phyloP scores from a whole-genome alignment of 2,329 filamentous ascomycete species.

The Talaromyces sp. region DNA sequence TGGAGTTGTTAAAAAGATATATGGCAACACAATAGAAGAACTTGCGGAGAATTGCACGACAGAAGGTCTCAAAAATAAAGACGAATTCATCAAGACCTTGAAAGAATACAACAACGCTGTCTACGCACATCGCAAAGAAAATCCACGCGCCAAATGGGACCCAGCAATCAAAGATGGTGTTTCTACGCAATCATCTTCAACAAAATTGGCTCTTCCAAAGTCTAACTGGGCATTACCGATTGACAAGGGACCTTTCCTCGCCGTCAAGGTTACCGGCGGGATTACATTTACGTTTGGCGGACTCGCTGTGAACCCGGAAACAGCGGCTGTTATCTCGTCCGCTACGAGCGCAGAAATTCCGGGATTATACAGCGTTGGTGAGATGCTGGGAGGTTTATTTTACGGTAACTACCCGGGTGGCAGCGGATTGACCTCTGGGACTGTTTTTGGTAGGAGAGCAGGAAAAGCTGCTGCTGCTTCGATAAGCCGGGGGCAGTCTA shows the following conservation, averaged over 20 bases:
- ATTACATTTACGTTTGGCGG: conserved; percentile 67
- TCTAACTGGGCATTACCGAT: conserved; percentile 62
- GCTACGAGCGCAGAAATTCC: conserved; percentile 42
- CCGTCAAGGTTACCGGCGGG: conserved; percentile 59
- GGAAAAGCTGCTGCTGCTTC: conserved; percentile 29
- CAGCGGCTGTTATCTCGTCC: conserved; percentile 47
- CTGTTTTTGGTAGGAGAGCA: conserved; percentile 47
- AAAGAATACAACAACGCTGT: conserved; percentile 55
- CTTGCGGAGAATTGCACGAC: conserved; percentile 46
- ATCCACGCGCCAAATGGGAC: conserved; percentile 47
- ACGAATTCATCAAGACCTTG: conserved; percentile 48
- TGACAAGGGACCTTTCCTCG: conserved; percentile 52
- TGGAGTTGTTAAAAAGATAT: conserved; percentile 51
- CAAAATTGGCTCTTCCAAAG: conserved; percentile 48
- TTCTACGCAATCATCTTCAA: conserved; percentile 50
- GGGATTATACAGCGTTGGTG: conserved; percentile 56
- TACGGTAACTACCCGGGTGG: conserved; percentile 60
- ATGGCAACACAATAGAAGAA: conserved; percentile 47
- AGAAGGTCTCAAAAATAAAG: conserved; percentile 42
- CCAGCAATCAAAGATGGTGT: conserved; percentile 57
- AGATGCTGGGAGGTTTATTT: conserved; percentile 62
- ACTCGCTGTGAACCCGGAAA: conserved; percentile 50
- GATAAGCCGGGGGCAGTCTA: neutral
- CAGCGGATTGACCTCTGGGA: conserved; percentile 55
- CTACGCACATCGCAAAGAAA: conserved; percentile 39